A percentile compares a stretch with the other conserved stretches of the same genome.
Evolutionary conservation across 2,329 filamentous ascomycete genomes (phyloP).

Genomic region (Tolypocladium tundrense): DNA sequence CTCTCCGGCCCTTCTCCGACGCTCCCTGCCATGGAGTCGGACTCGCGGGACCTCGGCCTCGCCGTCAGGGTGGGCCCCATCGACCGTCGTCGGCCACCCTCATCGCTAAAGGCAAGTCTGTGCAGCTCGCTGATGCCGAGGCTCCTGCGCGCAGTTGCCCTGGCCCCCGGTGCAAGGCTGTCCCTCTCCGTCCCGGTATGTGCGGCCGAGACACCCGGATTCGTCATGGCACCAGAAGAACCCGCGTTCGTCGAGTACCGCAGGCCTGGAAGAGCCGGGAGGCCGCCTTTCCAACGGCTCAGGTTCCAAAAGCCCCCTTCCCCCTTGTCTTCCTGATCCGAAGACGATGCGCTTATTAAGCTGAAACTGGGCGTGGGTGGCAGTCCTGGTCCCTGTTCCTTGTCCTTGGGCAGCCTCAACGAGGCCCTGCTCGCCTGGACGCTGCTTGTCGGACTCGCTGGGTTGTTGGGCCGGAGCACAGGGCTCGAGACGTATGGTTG

Average conservation of each 20-base stretch:
- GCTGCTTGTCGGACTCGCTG: conserved; percentile 29
- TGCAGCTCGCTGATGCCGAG: conserved; percentile 17
- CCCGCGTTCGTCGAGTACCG: conserved; percentile 17
- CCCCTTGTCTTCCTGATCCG: conserved; percentile 29
- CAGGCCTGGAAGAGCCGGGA: conserved; percentile 26
- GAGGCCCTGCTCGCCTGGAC: conserved; percentile 16
- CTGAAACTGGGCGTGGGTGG: conserved; percentile 48
- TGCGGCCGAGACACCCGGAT: not conserved
- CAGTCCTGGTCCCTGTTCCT: conserved; percentile 16
- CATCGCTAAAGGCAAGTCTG: conserved; percentile 14
- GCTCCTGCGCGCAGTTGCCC: conserved; percentile 17
- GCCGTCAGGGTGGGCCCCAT: conserved; percentile 13
- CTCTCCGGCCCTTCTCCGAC: conserved; percentile 10
- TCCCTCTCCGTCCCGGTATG: conserved; percentile 26
- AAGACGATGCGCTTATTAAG: conserved; percentile 25
- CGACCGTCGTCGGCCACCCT: conserved; percentile 18
- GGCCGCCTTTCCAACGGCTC: conserved; percentile 37
- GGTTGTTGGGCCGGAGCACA: conserved; percentile 10
- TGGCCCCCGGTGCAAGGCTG: conserved; percentile 22
- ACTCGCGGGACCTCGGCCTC: conserved; percentile 10
- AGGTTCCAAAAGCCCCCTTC: conserved; percentile 46
- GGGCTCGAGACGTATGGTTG: conserved; percentile 27
- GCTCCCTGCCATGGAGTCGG: conserved; percentile 8
- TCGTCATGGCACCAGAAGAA: conserved; percentile 6
- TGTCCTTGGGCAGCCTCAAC: conserved; percentile 11